Conservation (phyloP, 2,329 filamentous ascomycete species). For the Xylaria sp. region DNA sequence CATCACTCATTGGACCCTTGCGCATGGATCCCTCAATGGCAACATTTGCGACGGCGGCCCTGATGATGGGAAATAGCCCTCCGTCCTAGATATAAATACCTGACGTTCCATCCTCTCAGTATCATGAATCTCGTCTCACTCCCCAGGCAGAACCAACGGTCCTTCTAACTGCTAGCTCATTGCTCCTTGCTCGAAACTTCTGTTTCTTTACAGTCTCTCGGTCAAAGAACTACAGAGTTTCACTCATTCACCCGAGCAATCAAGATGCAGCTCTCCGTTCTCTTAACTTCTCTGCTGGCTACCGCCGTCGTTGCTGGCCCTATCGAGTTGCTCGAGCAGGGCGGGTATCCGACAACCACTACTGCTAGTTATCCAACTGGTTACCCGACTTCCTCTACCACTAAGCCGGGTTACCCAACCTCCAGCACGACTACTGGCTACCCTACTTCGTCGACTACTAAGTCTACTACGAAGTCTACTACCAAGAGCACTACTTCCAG, state of each 20-base stretch:
- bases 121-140: not conserved
- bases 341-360: constrained; percentile 5
- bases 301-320: constrained; percentile 19
- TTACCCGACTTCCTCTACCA: constrained; percentile 3
- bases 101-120: not conserved
- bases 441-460: not conserved
- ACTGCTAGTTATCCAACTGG: constrained; percentile 5
- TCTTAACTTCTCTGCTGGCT: constrained; percentile 22
- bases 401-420: not conserved
- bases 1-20: constrained; percentile 8
- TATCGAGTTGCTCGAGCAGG: constrained; percentile 6
- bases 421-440: not conserved
- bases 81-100: constrained; percentile 24
- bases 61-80: not conserved
- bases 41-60: constrained; percentile 5
- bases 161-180: constrained; percentile 5
- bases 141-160: constrained; percentile 8
- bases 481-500: not conserved
- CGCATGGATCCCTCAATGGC: constrained; percentile 4
- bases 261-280: constrained; percentile 26
- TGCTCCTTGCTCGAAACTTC: not conserved
- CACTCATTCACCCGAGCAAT: constrained; percentile 15
- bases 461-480: not conserved
- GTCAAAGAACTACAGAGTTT: constrained; percentile 21
- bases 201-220: constrained; percentile 11